Evolutionary conservation across 495 filamentous ascomycete species (phyloP).

Genomic region (Penicillium ochrochloron): DNA sequence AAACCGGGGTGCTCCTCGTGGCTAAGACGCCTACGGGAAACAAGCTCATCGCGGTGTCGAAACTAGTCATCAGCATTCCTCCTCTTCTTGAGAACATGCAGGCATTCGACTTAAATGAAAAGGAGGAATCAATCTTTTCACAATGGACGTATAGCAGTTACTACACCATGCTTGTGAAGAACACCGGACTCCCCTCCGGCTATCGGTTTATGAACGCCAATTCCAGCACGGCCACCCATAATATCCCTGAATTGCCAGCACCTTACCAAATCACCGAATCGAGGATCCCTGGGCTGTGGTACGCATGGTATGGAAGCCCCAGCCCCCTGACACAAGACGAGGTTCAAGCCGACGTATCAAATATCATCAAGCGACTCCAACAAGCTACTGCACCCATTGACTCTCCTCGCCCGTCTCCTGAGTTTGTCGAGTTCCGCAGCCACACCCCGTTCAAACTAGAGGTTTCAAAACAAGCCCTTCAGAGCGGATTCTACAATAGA

Average conservation of each 20-base stretch:
- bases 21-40: slow-evolving; percentile 42
- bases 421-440: slow-evolving; percentile 29
- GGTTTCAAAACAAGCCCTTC: slow-evolving; percentile 40
- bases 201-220: slow-evolving; percentile 15
- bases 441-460: slow-evolving; percentile 38
- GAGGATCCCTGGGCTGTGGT: slow-evolving; percentile 15
- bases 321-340: slow-evolving; percentile 18
- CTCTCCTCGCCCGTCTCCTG: slow-evolving; percentile 14
- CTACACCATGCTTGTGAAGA: slow-evolving; percentile 26
- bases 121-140: slow-evolving; percentile 44
- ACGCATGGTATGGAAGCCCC: slow-evolving; percentile 19
- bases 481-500: slow-evolving; percentile 53
- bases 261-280: slow-evolving; percentile 31
- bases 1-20: slow-evolving; percentile 20
- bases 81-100: slow-evolving; percentile 35
- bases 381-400: slow-evolving; percentile 21
- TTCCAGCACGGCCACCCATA: slow-evolving; percentile 24
- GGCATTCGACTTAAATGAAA: slow-evolving; percentile 36
- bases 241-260: slow-evolving; percentile 33
- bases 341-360: slow-evolving; percentile 22
- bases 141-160: slow-evolving; percentile 35
- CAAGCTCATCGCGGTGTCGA: slow-evolving; percentile 46
- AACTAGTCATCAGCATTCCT: slow-evolving; percentile 48
- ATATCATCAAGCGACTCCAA: slow-evolving; percentile 23
- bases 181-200: slow-evolving; percentile 20